Base-by-base conservation (phyloP, 768 basidiomycete genomes). In the Pisolithus orientalis region DNA sequence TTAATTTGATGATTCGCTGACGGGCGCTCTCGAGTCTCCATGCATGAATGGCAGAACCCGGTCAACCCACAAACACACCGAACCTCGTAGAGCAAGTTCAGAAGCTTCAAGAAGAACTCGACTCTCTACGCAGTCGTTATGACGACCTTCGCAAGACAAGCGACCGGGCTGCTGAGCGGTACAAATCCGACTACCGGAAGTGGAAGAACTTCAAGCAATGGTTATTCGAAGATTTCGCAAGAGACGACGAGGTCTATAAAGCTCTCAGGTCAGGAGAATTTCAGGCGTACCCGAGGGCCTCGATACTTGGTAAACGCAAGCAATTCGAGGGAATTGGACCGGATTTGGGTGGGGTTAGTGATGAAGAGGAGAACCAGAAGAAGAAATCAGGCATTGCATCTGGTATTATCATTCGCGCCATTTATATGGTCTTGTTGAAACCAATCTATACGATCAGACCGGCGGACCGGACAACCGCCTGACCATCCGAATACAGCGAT, bases 121-220 rank as follows among this genome's bases (percentile, higher is more conserved):
- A 63, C 0, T 58, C 70, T 8, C 64, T 81, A 2, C 59, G 73
- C 50, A 58, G 49, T 32, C 72, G 72, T 11, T 81, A 78, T 51
- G 77, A 80, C 39, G 70, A 68, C 0, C 67, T 86, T 1, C 54
- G 65, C 5, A 66, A 69, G 38, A 67, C 71, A 28, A 75, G 76
- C 50, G 70, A 74, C 47, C 72, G 76, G 1, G 75, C 75, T 11
- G 72, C 72, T 10, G 69, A 64, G 21, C 75, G 73, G 17, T 80
- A 80, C 63, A 73, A 76, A 53, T 53, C 55, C 17, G 79, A 85
- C 61, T 82, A 75, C 65, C 75, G 75, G 62, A 77, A 72, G 52
- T 85, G 80, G 80, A 65, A 65, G 40, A 60, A 58, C 14, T 71
- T 79, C 57, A 75, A 74, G 47, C 55, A 63, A 28, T 80, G 74